Evolutionary conservation across 139 green algal species (phyloP), one percentile per base, ranked within the genome.

Genomic region (Chlorella ohadii): DNA sequence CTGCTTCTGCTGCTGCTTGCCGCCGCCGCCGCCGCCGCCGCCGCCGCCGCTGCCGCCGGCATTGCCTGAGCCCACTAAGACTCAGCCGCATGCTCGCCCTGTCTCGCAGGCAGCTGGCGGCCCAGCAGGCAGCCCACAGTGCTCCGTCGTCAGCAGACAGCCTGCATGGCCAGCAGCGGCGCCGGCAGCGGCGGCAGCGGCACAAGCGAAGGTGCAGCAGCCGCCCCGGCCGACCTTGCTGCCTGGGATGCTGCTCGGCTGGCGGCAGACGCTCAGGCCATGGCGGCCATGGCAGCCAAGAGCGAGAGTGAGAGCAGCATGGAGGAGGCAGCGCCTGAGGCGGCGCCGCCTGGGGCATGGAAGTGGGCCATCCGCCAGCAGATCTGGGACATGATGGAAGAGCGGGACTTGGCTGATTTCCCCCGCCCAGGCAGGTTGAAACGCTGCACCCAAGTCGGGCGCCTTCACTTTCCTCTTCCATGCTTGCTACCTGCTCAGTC

Each of bases 381-480:
- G 36, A 92, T 96, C n/a, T 96, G 93, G 93, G 92, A 96, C 71
- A 86, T 85, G 81, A 91, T 96, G 88, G 93, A 96, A 65, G 84
- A 61, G 1, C 86, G 90, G 22, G 87, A 96, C 77, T 88, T 95
- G n/a, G 93, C 93, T 15, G 79, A 84, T 23, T 70, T 70, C 47
- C 79, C 79, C 51, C 79, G 79, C 31, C 65, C 20, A 77, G 87
- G 75, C 90, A 20, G 2, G 84, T 57, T 33, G 15, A 17, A 51
- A 51, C 44, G 44, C 44, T 51, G 44, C 44, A n/a, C n/a, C n/a
- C n/a, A n/a, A n/a, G n/a, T n/a, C n/a, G n/a, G n/a, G n/a, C n/a
- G n/a, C n/a, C n/a, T n/a, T n/a, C n/a, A n/a, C n/a, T n/a, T n/a
- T n/a, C n/a, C n/a, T n/a, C n/a, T n/a, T n/a, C n/a, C n/a, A n/a